Base-by-base conservation (phyloP, 2,329 filamentous ascomycete genomes). In the Monosporascus sp. region DNA sequence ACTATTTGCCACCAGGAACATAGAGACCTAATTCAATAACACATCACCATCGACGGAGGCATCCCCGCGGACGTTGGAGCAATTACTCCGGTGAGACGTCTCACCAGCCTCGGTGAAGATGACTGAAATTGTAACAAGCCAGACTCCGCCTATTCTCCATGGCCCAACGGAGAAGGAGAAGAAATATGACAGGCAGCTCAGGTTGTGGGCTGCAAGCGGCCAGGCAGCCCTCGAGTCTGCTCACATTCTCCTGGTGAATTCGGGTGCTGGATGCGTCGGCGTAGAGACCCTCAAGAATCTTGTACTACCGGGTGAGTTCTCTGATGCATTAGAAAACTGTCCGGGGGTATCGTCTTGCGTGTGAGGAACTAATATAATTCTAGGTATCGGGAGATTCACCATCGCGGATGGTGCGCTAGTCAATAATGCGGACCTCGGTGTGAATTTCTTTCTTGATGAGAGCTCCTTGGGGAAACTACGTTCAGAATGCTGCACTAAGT, bases 391-490 rank as follows among this genome's bases (percentile, higher is more conserved):
- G 8, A 83, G 85, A 25, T 99, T 97, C 69, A 95, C 90, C 1
- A 96, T 99, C 57, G 87, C 88, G 50, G 94, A 99, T 65, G 85
- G 88, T 7, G 82, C 85, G 1, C 70, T 80, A 2, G 92, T 99
- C n/a, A 77, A 76, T 1, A 87, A 96, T 61, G 78, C 85, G 43
- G 94, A 99, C 65, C 76, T 99, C 41, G 94, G 95, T 5, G 87
- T 97, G 57, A 99, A 99, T 73, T 99, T 99, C 78, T 99, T 99
- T 65, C 77, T 99, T 0, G 90, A 96, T 56, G 85, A 94, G 62
- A 76, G 79, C 48, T 87, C 85, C 59, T 69, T 96, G 38, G 92
- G 91, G 50, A 86, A 85, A 64, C 85, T 85, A 25, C 85, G 94
- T 60, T 90, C 93, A 2, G 81, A 90, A 67, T 86, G 88, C 66